Conservation (phyloP, 257 asterid species). For the Solanum tacnaense region DNA sequence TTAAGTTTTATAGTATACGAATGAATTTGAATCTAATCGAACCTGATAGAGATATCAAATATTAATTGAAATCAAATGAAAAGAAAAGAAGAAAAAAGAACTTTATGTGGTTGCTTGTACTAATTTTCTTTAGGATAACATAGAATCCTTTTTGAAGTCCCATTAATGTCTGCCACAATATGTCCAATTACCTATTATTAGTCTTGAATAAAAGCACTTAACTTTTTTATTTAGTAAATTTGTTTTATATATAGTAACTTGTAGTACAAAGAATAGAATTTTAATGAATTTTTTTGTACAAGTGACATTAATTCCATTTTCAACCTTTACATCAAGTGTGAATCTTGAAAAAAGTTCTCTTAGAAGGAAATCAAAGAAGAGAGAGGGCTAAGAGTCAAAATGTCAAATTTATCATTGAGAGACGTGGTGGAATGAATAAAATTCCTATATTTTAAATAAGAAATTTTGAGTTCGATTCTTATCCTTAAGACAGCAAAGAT, state of each 20-base stretch:
- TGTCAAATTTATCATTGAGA: neutral
- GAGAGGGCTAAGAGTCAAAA: neutral
- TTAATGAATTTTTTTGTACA: neutral
- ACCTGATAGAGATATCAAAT: neutral
- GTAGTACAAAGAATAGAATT: neutral
- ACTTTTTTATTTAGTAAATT: neutral
- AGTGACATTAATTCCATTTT: neutral
- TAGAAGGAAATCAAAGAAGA: neutral
- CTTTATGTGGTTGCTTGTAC: neutral
- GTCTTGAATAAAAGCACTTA: neutral
- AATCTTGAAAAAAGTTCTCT: neutral
- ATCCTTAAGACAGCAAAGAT: no score
- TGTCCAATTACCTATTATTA: neutral
- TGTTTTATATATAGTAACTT: neutral
- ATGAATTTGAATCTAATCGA: neutral
- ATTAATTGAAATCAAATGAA: no score
- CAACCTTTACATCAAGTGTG: neutral
- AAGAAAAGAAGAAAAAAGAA: neutral
- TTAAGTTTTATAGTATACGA: neutral
- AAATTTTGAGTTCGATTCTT: neutral
- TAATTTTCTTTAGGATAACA: neutral
- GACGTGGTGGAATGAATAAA: neutral
- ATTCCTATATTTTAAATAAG: neutral
- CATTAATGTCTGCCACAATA: conserved; percentile 1
- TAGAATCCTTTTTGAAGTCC: neutral